Evolutionary conservation across 2,329 filamentous ascomycete genomes (phyloP), one percentile per base, ranked within the genome.

Genomic region (Ceratocystis ficicola): DNA sequence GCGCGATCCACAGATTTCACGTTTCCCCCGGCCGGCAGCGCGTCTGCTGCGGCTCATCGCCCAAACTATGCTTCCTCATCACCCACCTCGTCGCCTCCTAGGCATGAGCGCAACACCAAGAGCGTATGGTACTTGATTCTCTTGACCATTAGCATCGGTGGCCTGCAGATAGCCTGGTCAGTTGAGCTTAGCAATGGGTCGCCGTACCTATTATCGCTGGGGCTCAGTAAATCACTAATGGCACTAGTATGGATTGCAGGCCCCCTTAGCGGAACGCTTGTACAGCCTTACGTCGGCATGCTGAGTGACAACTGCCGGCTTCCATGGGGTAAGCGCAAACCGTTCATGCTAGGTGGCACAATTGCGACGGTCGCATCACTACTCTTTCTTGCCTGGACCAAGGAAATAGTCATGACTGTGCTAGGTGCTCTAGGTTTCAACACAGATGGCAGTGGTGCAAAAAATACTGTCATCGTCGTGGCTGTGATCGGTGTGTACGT

Each of bases 141-240:
- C 69, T 78, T 97, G 75, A 96, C 93, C 5, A 80, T 96, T 68
- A 86, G 89, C 73, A 89, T 96, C 70, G 90, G 90, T 68, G 93
- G 90, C 28, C 79, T 97, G 69, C 93, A 97, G 76, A 88, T 97
- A 70, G 91, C 93, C 32, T 97, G 93, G 93, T 92, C 92, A 1
- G 91, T 96, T 52, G 93, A 97, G 75, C 80, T 96, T 52, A 95
- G 91, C 65, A 93, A 95, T 77, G 92, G 92, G 71, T 96, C 93
- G 64, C 89, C 89, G 5, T 94, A 88, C 72, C 78, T 94, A 50
- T 78, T 93, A 50, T 91, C 89, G 0, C 82, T 94, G 36, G 89
- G 89, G 10, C 81, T 94, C 75, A 90, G 86, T 80, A 92, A 93
- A 77, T 87, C 88, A 46, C 76, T 92, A 55, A 87, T 93, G 79